A percentile compares a stretch with the other conserved stretches of the same genome.
phyloP scores from a whole-genome alignment of 805 yeast species.

The Millerozyma acaciae region DNA sequence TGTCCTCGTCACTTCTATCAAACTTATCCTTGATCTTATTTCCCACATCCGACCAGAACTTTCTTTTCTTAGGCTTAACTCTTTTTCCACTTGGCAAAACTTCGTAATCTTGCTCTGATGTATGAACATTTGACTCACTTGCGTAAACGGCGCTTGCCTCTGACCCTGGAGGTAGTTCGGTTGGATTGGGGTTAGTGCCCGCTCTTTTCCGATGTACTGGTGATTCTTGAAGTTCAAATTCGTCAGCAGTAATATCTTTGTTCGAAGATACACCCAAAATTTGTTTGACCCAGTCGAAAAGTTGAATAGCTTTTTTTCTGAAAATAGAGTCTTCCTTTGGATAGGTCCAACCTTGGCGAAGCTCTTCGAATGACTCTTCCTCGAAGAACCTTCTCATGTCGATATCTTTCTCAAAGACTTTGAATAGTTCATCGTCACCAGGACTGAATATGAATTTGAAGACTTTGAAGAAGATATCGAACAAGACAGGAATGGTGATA shows the following conservation, averaged over 20 bases:
- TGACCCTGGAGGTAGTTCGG: slow-evolving; percentile 50
- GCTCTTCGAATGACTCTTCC: slow-evolving; percentile 62
- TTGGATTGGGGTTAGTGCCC: slow-evolving; percentile 42
- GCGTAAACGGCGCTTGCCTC: slow-evolving; percentile 25
- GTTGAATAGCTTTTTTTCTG: slow-evolving; percentile 1
- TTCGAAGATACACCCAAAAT: slow-evolving; percentile 12
- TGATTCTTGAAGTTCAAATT: slow-evolving; percentile 28
- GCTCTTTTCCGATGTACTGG: slow-evolving; percentile 45
- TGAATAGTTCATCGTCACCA: slow-evolving; percentile 76
- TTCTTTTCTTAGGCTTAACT: slow-evolving; percentile 36
- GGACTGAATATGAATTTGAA: slow-evolving; percentile 55
- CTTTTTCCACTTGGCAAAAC: slow-evolving; percentile 73
- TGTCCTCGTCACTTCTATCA: slow-evolving; percentile 9
- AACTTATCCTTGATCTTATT: slow-evolving; percentile 37
- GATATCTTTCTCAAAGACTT: slow-evolving; percentile 66
- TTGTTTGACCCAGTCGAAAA: slow-evolving; percentile 3
- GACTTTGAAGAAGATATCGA: slow-evolving; percentile 64
- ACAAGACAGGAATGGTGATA: slow-evolving; percentile 52
- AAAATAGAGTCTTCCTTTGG: slow-evolving; percentile 39
- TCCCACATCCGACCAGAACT: slow-evolving; percentile 24
- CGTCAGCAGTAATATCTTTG: background rate
- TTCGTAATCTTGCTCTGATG: slow-evolving; percentile 40
- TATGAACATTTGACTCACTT: slow-evolving; percentile 29
- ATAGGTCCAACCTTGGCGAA: slow-evolving; percentile 78
- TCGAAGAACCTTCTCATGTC: slow-evolving; percentile 69